Evolutionary conservation across 345 rosid genomes (phyloP), one percentile per base, ranked within the genome.

Genomic region (Microthlaspi erraticum): DNA sequence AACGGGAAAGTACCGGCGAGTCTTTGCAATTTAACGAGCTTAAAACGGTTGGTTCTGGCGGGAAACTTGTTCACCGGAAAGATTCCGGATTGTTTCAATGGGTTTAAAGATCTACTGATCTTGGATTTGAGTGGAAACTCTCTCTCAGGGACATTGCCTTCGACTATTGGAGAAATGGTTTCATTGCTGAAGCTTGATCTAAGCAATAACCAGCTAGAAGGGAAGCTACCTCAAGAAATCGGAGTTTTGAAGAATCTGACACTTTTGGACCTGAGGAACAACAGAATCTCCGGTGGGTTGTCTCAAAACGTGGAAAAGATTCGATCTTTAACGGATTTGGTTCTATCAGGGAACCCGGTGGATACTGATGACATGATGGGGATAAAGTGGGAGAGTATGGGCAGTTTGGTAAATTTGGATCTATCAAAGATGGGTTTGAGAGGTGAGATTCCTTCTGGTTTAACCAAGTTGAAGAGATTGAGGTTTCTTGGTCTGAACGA

Each of bases 111-210:
- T 65, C 78, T 93, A 10, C 17, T 93, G 53, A 87, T 93, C 62
- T 59, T 93, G 70, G 97, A 93, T 77, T 76, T 91, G 60, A 89
- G 97, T 54, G 73, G 87, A 46, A 91, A 93, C 76, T 66, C 76
- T 42, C 73, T 93, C 10, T 87, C 90, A 1, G 96, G 96, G 48
- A 43, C 74, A 16, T 60, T 91, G 66, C 92, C 97, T 54, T 57
- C 10, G 14, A 49, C 83, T 57, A 36, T 91, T 12, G 87, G 91
- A 26, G 78, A 72, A 4, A 23, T 93, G 87, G 75, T 73, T 39
- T 85, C 94, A 17, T 78, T 93, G 39, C 75, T 93, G 78, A 93
- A 93, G 82, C 89, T 93, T 69, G 97, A 91, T 75, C 37, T 88
- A 62, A 88, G 97, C 75, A 75, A 78, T 75, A 91, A 93, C 62